Evolutionary conservation across 1,139 yeast genomes (phyloP), one percentile per base, ranked within the genome.

Genomic region (Citeromyces siamensis): DNA sequence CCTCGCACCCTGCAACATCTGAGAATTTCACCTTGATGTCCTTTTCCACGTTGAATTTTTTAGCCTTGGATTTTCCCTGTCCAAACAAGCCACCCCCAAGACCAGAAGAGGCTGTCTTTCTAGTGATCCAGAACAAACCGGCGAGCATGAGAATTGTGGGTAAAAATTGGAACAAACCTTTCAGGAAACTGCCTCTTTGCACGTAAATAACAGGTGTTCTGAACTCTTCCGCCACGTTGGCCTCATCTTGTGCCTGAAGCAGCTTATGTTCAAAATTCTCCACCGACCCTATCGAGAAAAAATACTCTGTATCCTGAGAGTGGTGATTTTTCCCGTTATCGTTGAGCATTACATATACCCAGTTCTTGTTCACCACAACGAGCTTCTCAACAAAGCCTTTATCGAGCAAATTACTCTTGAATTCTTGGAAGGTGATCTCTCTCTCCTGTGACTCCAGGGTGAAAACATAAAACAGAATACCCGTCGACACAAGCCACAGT

Each of bases 1-100:
- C 98, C 41, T 80, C 79, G 74, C 88, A 82, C 26, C 98, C 98
- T 1, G 98, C 98, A 39, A 90, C 98, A 57, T 93, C 97, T 49
- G 79, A 75, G 56, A 93, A 90, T 49, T 77, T 75, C 37, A 84
- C 79, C 52, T 85, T 85, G 41, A 90, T 80, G 43, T 88, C 94
- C 5, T 94, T 78, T 52, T 86, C 95, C 53, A 83, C 86, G 56
- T 90, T 88, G 62, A 86, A 90, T 46, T 82, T 70, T 58, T 88
- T 86, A 27, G 97, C 97, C 38, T 80, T 81, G 33, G 90, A 78
- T 53, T 84, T 83, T 22, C 96, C 95, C 46, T 83, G 77, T 33
- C 80, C 77, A 51, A 78, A 68, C 36, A 80, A 74, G 3, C 79
- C 78, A 32, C 70, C 71, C 59, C 69, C 63, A 20, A 75, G 83